Conservation (phyloP, 805 yeast species). For the Lipomyces sp. region DNA sequence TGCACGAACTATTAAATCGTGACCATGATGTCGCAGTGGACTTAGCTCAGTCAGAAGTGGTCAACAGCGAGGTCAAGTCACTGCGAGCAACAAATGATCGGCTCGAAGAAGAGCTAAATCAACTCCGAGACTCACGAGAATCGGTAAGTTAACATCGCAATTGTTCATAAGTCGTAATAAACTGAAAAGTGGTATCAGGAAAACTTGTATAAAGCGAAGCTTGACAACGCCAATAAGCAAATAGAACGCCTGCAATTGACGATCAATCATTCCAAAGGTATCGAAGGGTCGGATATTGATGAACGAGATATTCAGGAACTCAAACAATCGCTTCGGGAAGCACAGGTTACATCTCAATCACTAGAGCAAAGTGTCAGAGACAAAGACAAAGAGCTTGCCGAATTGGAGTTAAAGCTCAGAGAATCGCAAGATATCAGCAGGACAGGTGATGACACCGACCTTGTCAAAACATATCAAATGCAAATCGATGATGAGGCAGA, state of each 20-base stretch:
- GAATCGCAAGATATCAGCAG: slow-evolving; percentile 5
- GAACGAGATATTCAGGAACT: not conserved
- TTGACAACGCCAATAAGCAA: slow-evolving; percentile 9
- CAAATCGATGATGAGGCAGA: slow-evolving; percentile 27
- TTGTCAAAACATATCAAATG: slow-evolving; percentile 9
- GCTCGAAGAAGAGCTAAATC: slow-evolving; percentile 14
- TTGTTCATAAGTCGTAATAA: not conserved
- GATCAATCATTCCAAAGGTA: not conserved
- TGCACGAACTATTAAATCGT: slow-evolving; percentile 2
- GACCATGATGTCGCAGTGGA: not conserved
- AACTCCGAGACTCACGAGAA: not conserved
- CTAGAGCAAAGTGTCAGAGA: not conserved
- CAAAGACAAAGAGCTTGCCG: slow-evolving; percentile 3
- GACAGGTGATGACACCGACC: not conserved
- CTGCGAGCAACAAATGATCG: slow-evolving; percentile 6
- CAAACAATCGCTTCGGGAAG: not conserved
- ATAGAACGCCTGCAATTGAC: slow-evolving; percentile 10
- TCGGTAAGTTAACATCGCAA: not conserved
- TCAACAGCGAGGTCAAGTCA: slow-evolving; percentile 2
- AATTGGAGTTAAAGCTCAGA: not conserved
- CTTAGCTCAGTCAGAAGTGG: not conserved
- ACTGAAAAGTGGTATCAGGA: not conserved
- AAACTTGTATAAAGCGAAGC: not conserved
- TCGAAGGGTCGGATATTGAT: not conserved
- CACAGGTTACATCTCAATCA: slow-evolving; percentile 5